Conservation (phyloP, 805 yeast genomes). For the Naumovozyma dairenensis region DNA sequence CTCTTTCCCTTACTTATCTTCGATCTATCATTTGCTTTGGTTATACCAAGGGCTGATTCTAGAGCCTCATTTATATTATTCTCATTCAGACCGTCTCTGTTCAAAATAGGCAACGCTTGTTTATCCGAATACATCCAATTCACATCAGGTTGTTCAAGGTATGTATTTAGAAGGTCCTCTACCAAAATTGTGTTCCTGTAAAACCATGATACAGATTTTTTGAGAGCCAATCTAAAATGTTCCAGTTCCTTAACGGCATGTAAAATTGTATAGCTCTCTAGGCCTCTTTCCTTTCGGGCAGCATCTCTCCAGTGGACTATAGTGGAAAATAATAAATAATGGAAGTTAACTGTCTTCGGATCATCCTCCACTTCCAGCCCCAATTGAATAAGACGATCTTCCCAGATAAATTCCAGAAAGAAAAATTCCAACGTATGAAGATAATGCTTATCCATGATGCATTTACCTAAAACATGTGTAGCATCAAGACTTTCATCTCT, state of each 20-base stretch:
- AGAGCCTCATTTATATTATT: no score
- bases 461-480: conserved; percentile 12
- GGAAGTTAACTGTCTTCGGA: conserved; percentile 20
- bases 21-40: no score
- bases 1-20: no score
- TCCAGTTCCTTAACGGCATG: conserved; percentile 27
- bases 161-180: conserved; percentile 2
- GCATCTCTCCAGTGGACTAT: conserved; percentile 26
- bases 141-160: not conserved
- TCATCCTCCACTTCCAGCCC: conserved; percentile 21
- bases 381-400: conserved; percentile 17
- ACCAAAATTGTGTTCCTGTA: conserved; percentile 12
- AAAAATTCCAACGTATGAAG: conserved; percentile 22
- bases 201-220: conserved; percentile 21
- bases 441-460: conserved; percentile 18
- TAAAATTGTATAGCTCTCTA: conserved; percentile 17
- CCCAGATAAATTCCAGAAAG: conserved; percentile 24
- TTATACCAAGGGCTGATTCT: no score
- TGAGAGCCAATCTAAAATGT: conserved; percentile 21
- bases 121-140: conserved; percentile 24
- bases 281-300: conserved; percentile 20
- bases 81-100: conserved; percentile 13
- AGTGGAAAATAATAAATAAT: conserved; percentile 18
- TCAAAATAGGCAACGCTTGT: conserved; percentile 14
- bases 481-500: conserved; percentile 4